Conservation (phyloP, 73 alveolate species). For the Paramecium tetraurelia region DNA sequence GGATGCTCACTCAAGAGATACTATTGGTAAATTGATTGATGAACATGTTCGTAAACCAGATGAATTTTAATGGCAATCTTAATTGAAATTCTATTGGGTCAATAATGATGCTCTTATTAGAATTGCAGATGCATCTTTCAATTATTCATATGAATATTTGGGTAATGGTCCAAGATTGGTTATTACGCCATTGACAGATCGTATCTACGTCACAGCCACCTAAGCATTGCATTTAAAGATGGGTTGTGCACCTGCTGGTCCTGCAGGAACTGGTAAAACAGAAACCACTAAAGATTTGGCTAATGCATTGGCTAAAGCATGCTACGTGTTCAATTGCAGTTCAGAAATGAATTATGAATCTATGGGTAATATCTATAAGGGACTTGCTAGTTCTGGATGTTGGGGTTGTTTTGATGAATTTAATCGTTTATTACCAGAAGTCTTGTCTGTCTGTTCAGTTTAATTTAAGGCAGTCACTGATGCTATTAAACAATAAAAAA, state of each 20-base stretch:
- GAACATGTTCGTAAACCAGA: constrained; percentile 95
- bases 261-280: constrained; percentile 99
- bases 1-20: constrained; percentile 99
- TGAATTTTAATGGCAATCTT: constrained; percentile 99
- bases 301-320: constrained; percentile 97
- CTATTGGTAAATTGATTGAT: constrained; percentile 84
- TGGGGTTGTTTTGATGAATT: constrained; percentile 99
- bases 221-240: constrained; percentile 99
- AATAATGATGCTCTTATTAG: constrained; percentile 87
- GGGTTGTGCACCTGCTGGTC: constrained; percentile 99
- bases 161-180: constrained; percentile 99
- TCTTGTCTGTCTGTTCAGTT: constrained; percentile 99
- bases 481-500: constrained; percentile 90
- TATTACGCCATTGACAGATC: constrained; percentile 99
- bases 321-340: constrained; percentile 99
- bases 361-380: constrained; percentile 99
- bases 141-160: constrained; percentile 99
- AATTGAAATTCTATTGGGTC: constrained; percentile 96
- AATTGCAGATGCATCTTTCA: constrained; percentile 97
- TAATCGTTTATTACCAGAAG: constrained; percentile 99
- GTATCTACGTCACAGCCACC: constrained; percentile 99
- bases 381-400: constrained; percentile 99
- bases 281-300: constrained; percentile 99
- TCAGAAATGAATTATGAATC: constrained; percentile 99
- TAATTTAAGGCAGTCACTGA: constrained; percentile 99